Percentiles rank a stretch among this genome's conserved stretches.
Conservation (phyloP, 75 land plant genomes). For the Ceratopteris richardii region DNA sequence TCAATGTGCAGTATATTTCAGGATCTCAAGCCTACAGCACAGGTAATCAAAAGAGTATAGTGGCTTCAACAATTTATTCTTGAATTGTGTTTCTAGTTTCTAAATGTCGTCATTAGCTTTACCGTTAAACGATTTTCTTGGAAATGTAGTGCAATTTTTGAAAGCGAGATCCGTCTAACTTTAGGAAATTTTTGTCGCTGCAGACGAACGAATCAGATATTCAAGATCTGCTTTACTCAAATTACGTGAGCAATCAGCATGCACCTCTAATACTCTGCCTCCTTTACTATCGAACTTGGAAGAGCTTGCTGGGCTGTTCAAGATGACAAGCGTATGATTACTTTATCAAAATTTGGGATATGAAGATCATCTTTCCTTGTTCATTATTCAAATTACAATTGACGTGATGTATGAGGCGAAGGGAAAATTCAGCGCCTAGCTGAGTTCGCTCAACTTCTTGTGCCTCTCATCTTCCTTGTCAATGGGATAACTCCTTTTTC, state of each 20-base stretch:
- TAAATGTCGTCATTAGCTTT: not conserved
- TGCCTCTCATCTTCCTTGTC: too few species aligned
- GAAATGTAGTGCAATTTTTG: not conserved
- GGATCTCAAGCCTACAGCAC: constrained; percentile 2
- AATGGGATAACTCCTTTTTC: too few species aligned
- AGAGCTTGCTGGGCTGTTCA: too few species aligned
- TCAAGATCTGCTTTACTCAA: constrained; percentile 40
- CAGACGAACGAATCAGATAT: constrained; percentile 70
- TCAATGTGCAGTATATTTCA: not conserved
- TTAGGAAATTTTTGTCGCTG: not conserved
- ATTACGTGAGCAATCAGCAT: constrained; percentile 8
- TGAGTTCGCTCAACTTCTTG: too few species aligned
- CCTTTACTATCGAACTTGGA: too few species aligned
- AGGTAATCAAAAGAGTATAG: constrained; percentile 11
- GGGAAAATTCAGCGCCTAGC: too few species aligned
- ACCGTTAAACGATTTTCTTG: not conserved
- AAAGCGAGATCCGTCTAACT: not conserved
- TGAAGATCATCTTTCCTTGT: too few species aligned
- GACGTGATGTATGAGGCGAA: too few species aligned
- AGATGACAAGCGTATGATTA: too few species aligned
- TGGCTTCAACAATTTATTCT: not conserved
- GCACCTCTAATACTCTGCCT: too few species aligned
- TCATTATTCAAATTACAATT: too few species aligned
- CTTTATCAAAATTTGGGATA: too few species aligned
- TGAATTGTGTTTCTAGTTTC: not conserved